Percentiles rank a stretch among this genome's conserved stretches.
Evolutionary conservation across 352 stramenopile genomes (phyloP).

Genomic region (Elongisporangium undulatum): DNA sequence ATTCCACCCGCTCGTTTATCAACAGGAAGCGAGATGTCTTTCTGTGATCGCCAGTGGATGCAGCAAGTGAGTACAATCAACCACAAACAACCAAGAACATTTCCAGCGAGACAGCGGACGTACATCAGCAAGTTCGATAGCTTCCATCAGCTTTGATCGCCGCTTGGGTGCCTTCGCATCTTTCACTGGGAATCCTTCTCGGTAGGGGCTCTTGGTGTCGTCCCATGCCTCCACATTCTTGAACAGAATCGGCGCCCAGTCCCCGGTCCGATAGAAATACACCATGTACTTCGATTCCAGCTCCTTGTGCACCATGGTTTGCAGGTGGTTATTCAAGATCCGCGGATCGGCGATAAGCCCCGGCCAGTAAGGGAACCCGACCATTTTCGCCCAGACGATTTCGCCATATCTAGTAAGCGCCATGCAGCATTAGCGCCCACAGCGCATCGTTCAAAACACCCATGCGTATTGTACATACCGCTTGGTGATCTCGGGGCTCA

Average conservation of each 20-base stretch:
- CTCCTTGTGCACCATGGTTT: conserved; percentile 41
- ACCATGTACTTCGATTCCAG: conserved; percentile 69
- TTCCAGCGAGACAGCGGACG: conserved; percentile 10
- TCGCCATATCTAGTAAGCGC: conserved; percentile 45
- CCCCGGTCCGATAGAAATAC: conserved; percentile 75
- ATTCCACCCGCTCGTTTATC: background rate
- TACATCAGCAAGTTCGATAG: conserved; percentile 69
- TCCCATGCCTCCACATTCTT: conserved; percentile 72
- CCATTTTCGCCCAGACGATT: conserved; percentile 84
- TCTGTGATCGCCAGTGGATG: background rate
- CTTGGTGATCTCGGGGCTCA: conserved; percentile 52
- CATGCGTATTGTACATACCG: conserved; percentile 26
- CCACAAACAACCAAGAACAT: background rate
- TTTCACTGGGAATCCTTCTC: conserved; percentile 52
- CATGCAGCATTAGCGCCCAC: background rate
- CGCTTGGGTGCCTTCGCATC: conserved; percentile 75
- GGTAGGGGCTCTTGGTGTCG: conserved; percentile 67
- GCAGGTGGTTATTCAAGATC: conserved; percentile 35
- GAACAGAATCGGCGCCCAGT: conserved; percentile 53
- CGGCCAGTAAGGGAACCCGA: conserved; percentile 78
- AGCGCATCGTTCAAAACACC: background rate
- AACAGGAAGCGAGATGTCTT: background rate
- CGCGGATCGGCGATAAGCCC: conserved; percentile 66
- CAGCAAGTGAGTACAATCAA: conserved; percentile 6
- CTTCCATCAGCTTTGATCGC: conserved; percentile 52